Evolutionary conservation across 73 alveolate genomes (phyloP), one percentile per base, ranked within the genome.

Genomic region (Stentor coeruleus): DNA sequence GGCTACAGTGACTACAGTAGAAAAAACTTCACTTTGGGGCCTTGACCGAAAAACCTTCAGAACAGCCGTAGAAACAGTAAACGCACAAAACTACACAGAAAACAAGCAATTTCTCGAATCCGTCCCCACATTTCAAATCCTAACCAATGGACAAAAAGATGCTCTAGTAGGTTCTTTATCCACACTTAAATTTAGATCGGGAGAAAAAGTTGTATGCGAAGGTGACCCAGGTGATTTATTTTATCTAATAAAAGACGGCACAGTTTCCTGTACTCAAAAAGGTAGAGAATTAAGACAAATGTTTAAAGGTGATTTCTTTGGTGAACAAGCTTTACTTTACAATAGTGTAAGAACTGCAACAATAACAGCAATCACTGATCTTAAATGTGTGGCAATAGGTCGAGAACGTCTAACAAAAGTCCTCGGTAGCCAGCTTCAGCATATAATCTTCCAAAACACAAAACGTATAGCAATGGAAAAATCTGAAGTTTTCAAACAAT

Each of bases 11-110:
- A 89, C 84, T 42, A 92, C 97, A 35, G 88, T 86, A 3, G 87
- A 85, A 59, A 90, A 84, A 59, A 91, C 96, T 88, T 88, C 81
- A 35, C 79, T 86, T 31, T 94, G 98, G 97, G 97, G 86, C 28
- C 87, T 94, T 4, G 98, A 94, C 85, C 89, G 97, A 83, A 93
- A 87, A 87, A 92, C 96, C 6, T 94, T 94, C 87, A 92, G 93
- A 84, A 87, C 87, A 77, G 84, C 84, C 26, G 84, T 77, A 11
- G 84, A 77, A 40, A 76, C 41, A 77, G 57, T 77, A 76, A 77
- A 49, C 57, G 57, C 84, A 31, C 41, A 77, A 14, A 76, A 77
- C 26, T 77, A 77, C 33, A 76, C 41, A 77, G 84, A 77, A 26
- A 77, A 77, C 57, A 49, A 76, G 35, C 41, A 77, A 40, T 77